These are phyloP conservation scores for Ophiocordyceps sinensis DNA, from an alignment of 2,329 filamentous ascomycete species.

Conservation along the genomic window DNA sequence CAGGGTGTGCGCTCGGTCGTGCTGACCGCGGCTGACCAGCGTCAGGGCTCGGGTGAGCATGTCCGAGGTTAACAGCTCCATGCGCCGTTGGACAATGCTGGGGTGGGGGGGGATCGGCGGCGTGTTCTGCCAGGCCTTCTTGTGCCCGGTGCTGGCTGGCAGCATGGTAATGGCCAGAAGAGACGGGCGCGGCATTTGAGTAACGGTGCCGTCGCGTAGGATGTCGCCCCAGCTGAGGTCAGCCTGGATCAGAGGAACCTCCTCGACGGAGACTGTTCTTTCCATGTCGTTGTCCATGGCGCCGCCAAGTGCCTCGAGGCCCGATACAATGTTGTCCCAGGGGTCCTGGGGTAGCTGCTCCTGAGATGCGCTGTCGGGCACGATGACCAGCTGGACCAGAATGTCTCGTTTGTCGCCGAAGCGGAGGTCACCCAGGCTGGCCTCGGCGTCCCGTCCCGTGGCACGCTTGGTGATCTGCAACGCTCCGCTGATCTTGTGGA, in stretches of 20 bases:
- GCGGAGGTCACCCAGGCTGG: slow-evolving; percentile 75
- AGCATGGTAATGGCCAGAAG: slow-evolving; percentile 93
- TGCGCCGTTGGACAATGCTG: slow-evolving; percentile 85
- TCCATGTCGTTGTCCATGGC: slow-evolving; percentile 76
- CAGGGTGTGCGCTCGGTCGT: slow-evolving; percentile 85
- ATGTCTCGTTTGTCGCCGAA: slow-evolving; percentile 94
- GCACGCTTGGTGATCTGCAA: slow-evolving; percentile 93
- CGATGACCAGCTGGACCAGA: slow-evolving; percentile 83
- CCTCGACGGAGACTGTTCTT: slow-evolving; percentile 73
- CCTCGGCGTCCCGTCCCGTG: slow-evolving; percentile 87
- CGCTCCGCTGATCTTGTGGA: slow-evolving; percentile 95
- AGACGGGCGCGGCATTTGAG: slow-evolving; percentile 78
- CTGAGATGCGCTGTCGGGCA: slow-evolving; percentile 68
- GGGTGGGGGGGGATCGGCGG: slow-evolving; percentile 92
- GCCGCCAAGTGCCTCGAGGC: slow-evolving; percentile 82
- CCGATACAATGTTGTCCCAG: slow-evolving; percentile 95
- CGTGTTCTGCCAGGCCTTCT: slow-evolving; percentile 49
- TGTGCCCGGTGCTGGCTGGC: slow-evolving; percentile 48
- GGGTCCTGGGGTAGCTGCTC: slow-evolving; percentile 84
- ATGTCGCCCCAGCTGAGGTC: slow-evolving; percentile 91
- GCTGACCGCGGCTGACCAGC: slow-evolving; percentile 78
- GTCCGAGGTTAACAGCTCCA: slow-evolving; percentile 95
- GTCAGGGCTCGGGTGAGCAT: slow-evolving; percentile 92
- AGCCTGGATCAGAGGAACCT: slow-evolving; percentile 87
- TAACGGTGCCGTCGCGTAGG: slow-evolving; percentile 70